phyloP scores from a whole-genome alignment of 495 filamentous ascomycete genomes.

The Jackrogersella minutella region DNA sequence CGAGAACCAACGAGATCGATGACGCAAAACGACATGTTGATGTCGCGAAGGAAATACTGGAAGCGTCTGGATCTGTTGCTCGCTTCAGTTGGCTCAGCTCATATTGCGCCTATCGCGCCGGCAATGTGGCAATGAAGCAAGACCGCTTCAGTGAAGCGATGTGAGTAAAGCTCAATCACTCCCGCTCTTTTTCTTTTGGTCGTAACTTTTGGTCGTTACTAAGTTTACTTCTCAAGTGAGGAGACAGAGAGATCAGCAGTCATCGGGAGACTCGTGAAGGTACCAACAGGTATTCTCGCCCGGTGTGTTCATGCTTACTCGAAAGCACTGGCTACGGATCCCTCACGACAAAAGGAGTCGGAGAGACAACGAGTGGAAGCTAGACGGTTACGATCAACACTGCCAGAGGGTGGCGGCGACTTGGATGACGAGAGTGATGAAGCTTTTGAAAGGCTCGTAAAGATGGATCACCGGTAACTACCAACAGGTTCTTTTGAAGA shows the following conservation, averaged over 20 bases:
- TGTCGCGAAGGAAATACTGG: conserved; percentile 8
- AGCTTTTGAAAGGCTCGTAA: conserved; percentile 21
- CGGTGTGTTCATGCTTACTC: conserved; percentile 19
- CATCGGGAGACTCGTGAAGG: conserved; percentile 16
- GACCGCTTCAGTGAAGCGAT: conserved; percentile 11
- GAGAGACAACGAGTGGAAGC: conserved; percentile 16
- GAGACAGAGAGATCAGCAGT: conserved; percentile 8
- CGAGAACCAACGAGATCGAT: conserved; percentile 2
- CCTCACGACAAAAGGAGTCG: conserved; percentile 2
- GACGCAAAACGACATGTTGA: conserved; percentile 7
- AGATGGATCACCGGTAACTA: conserved; percentile 17
- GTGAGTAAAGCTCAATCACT: neutral
- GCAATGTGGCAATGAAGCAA: conserved; percentile 20
- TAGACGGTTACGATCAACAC: neutral
- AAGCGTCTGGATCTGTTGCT: conserved; percentile 8
- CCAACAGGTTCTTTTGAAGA: neutral
- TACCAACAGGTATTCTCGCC: conserved; percentile 11
- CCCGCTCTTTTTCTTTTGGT: no score
- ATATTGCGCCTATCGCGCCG: conserved; percentile 20
- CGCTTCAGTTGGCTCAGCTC: conserved; percentile 27
- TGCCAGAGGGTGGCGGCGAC: conserved; percentile 15
- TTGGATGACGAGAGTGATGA: conserved; percentile 20
- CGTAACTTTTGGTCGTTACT: no score
- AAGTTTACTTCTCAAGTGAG: no score
- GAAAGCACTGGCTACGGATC: conserved; percentile 18